Evolutionary conservation across 2,329 filamentous ascomycete genomes (phyloP).

Genomic region (Drechslerella coelobrocha): DNA sequence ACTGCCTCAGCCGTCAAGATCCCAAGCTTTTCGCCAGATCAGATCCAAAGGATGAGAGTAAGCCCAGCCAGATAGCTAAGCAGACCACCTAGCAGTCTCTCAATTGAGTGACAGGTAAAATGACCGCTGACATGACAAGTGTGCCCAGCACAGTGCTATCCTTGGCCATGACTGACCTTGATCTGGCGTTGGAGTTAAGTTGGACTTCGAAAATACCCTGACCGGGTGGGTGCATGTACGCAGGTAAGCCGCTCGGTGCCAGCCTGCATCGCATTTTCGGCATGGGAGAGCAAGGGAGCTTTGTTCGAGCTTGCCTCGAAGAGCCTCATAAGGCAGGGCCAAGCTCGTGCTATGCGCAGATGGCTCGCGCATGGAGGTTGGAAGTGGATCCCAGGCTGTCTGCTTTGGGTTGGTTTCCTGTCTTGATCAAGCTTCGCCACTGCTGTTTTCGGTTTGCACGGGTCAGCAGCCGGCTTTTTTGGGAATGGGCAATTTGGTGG

Average conservation of each 20-base stretch:
- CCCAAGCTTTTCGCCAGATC: neutral
- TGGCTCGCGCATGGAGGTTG: no score
- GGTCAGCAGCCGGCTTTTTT: neutral
- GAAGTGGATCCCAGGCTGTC: neutral
- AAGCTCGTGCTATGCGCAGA: neutral
- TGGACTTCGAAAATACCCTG: no score
- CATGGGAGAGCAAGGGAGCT: neutral
- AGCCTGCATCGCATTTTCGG: neutral
- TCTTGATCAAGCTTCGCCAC: neutral
- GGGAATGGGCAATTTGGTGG: neutral
- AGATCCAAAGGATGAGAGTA: conserved; percentile 1
- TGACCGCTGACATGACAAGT: no score
- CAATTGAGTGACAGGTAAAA: no score
- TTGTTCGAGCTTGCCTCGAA: neutral
- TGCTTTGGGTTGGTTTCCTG: neutral
- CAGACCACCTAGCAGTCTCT: neutral
- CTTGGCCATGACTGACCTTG: no score
- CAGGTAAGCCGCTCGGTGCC: neutral
- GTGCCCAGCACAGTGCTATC: no score
- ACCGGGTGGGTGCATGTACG: neutral
- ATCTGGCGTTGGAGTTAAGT: no score
- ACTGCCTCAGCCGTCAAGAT: neutral
- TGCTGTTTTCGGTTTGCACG: neutral
- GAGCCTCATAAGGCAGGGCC: conserved; percentile 5
- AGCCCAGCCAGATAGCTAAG: neutral